A percentile compares a stretch with the other conserved stretches of the same genome.
These are phyloP conservation scores for Lathyrus aphaca DNA, from an alignment of 306 rosid genomes.

Conservation along the genomic window DNA sequence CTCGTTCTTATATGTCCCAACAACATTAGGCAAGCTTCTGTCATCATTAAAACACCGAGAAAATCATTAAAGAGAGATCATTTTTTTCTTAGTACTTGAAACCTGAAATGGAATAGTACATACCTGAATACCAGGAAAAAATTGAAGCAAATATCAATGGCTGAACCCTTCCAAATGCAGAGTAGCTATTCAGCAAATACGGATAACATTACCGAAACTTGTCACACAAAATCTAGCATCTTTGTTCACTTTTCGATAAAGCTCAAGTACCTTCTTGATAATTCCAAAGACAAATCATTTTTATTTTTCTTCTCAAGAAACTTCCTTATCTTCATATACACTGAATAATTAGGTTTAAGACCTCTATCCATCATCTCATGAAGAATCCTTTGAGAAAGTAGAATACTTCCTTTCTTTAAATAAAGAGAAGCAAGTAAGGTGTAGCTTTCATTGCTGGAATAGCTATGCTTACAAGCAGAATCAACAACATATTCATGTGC, in stretches of 20 bases:
- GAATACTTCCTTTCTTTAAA: constrained; percentile 54
- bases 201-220: background rate
- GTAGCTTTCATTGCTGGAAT: constrained; percentile 54
- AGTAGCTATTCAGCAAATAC: constrained; percentile 22
- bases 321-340: constrained; percentile 47
- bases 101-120: constrained; percentile 28
- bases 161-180: background rate
- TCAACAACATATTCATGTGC: constrained; percentile 60
- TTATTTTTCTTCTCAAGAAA: constrained; percentile 47
- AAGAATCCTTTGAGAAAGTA: constrained; percentile 54
- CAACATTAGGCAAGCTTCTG: constrained; percentile 22
- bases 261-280: constrained; percentile 49
- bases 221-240: constrained; percentile 14
- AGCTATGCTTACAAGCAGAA: constrained; percentile 42
- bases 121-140: constrained; percentile 33
- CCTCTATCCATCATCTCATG: constrained; percentile 71
- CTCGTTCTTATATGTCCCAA: background rate
- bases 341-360: constrained; percentile 60
- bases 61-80: constrained; percentile 21
- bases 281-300: constrained; percentile 53
- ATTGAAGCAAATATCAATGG: constrained; percentile 5
- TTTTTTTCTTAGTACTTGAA: constrained; percentile 20
- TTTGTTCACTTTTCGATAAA: constrained; percentile 36
- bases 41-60: constrained; percentile 21
- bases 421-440: constrained; percentile 73